Evolutionary conservation across 2,329 filamentous ascomycete species (phyloP).

Genomic region (Ophiostoma piceae): DNA sequence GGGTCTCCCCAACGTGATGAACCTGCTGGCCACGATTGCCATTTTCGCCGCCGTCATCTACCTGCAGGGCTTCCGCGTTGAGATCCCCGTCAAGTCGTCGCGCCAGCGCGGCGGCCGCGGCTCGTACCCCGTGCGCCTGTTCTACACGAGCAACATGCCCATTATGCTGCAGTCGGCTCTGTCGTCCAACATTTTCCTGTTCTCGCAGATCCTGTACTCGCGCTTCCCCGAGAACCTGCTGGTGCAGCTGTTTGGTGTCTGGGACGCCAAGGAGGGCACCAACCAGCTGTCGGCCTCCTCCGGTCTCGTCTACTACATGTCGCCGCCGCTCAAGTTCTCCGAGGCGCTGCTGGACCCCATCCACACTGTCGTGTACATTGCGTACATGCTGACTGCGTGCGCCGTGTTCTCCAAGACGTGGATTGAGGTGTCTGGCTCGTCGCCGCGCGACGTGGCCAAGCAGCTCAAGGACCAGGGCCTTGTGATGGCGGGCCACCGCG

Average conservation of each 20-base stretch:
- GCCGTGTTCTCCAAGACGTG: constrained; percentile 97
- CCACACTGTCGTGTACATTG: constrained; percentile 90
- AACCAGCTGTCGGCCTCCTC: constrained; percentile 91
- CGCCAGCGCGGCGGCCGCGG: constrained; percentile 98
- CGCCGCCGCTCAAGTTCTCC: constrained; percentile 92
- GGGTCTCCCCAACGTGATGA: constrained; percentile 99
- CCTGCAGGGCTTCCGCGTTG: constrained; percentile 97
- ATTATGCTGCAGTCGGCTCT: constrained; percentile 99
- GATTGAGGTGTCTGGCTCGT: constrained; percentile 98
- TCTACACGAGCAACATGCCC: constrained; percentile 99
- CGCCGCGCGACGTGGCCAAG: constrained; percentile 96
- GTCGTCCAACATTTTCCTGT: constrained; percentile 97
- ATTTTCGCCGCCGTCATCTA: constrained; percentile 99
- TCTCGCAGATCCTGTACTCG: constrained; percentile 98
- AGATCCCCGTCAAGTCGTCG: constrained; percentile 99
- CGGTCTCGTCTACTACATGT: constrained; percentile 99
- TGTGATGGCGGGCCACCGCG: constrained; percentile 98
- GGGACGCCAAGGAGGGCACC: constrained; percentile 95
- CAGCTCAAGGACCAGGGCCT: constrained; percentile 99
- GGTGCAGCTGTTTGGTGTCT: constrained; percentile 93
- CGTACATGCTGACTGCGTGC: constrained; percentile 96
- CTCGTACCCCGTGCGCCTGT: constrained; percentile 95
- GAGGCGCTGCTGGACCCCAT: constrained; percentile 95
- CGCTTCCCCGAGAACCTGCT: constrained; percentile 98
- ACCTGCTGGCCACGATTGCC: constrained; percentile 83